Conservation (phyloP, 257 asterid species). For the Gentiana dahurica region DNA sequence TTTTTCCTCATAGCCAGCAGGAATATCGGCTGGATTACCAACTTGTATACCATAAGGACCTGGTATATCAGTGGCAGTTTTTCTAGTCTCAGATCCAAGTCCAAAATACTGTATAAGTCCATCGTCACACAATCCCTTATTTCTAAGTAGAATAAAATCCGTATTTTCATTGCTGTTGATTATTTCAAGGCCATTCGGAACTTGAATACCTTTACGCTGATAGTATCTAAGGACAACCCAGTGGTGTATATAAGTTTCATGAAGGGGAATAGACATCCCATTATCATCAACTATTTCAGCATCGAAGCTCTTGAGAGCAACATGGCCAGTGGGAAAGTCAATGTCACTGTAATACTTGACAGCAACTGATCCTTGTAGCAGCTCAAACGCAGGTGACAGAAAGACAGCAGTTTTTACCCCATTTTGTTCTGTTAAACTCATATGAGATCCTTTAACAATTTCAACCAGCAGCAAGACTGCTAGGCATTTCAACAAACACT, state of each 20-base stretch:
- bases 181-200: background rate
- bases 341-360: constrained; percentile 35
- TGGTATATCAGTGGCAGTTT: constrained; percentile 45
- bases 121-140: constrained; percentile 43
- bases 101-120: constrained; percentile 65
- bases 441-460: background rate
- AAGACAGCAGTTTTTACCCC: constrained; percentile 41
- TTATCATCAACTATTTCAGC: constrained; percentile 62
- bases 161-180: constrained; percentile 19
- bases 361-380: constrained; percentile 53
- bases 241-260: constrained; percentile 72
- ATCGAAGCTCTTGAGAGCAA: constrained; percentile 48
- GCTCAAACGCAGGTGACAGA: constrained; percentile 48
- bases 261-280: constrained; percentile 55
- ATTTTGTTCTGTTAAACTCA: constrained; percentile 7
- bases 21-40: constrained; percentile 43
- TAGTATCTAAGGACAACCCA: constrained; percentile 50
- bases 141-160: constrained; percentile 21
- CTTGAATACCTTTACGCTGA: constrained; percentile 20
- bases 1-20: constrained; percentile 56
- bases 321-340: constrained; percentile 65
- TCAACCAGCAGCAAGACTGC: constrained; percentile 15
- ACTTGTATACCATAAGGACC: constrained; percentile 72
- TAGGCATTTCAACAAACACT: constrained; percentile 15
- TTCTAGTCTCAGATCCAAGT: constrained; percentile 83